These are phyloP conservation scores for Pythium scleroteichum DNA, from an alignment of 352 stramenopile species.

Conservation along the genomic window DNA sequence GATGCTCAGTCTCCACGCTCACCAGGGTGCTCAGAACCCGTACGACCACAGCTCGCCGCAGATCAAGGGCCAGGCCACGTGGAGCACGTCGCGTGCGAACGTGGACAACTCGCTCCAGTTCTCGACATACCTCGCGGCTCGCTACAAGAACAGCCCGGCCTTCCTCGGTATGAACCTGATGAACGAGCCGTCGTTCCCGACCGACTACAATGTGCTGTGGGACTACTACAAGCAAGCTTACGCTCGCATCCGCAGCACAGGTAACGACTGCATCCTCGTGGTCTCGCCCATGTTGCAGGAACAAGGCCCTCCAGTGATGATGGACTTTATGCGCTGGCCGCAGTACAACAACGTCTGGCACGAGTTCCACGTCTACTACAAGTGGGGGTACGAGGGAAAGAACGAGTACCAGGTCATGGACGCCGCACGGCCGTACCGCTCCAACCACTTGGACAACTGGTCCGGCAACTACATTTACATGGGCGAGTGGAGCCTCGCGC, in stretches of 20 bases:
- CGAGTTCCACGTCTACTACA: slow-evolving; percentile 37
- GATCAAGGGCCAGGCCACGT: slow-evolving; percentile 15
- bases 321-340: slow-evolving; percentile 25
- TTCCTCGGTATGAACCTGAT: slow-evolving; percentile 58
- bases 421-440: slow-evolving; percentile 9
- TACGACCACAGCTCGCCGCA: slow-evolving; percentile 47
- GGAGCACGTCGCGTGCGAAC: slow-evolving; percentile 34
- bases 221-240: slow-evolving; percentile 50
- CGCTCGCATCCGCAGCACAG: slow-evolving; percentile 1
- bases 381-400: slow-evolving; percentile 29
- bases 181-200: slow-evolving; percentile 44
- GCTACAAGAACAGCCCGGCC: slow-evolving; percentile 44
- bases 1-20: slow-evolving; percentile 57
- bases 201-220: slow-evolving; percentile 25
- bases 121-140: slow-evolving; percentile 36
- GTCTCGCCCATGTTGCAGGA: slow-evolving; percentile 34
- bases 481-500: slow-evolving; percentile 55
- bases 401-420: slow-evolving; percentile 20
- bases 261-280: slow-evolving; percentile 23
- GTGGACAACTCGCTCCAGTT: slow-evolving; percentile 42
- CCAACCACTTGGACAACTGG: slow-evolving; percentile 24
- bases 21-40: slow-evolving; percentile 59
- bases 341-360: slow-evolving; percentile 29
- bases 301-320: slow-evolving; percentile 1
- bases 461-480: slow-evolving; percentile 39